These are phyloP conservation scores for Porpolomopsis calyptriformis DNA, from an alignment of 768 basidiomycete species.

Conservation along the genomic window DNA sequence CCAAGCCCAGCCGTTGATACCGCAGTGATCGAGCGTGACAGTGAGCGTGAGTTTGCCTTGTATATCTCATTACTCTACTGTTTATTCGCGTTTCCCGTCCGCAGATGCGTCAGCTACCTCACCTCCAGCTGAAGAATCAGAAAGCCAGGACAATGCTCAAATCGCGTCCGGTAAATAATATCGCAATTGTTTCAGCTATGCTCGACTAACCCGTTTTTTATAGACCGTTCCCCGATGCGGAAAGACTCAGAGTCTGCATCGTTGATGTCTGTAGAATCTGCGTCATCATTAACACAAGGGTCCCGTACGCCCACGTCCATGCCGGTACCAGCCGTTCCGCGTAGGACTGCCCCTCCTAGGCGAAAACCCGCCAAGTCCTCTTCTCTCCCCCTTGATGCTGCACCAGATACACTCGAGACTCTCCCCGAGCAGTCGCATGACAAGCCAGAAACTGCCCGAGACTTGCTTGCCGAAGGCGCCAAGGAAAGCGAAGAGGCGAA, in stretches of 20 bases:
- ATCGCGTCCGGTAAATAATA: no score
- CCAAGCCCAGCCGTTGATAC: neutral
- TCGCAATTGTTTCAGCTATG: no score
- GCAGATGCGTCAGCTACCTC: no score
- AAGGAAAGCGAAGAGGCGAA: neutral
- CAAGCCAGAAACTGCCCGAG: conserved; percentile 12
- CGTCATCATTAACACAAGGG: conserved; percentile 21
- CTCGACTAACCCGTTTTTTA: no score
- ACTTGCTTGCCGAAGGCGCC: neutral
- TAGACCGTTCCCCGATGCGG: neutral
- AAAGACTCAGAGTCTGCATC: conserved; percentile 1
- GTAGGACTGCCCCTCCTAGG: conserved; percentile 65
- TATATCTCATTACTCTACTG: no score
- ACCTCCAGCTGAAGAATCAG: no score
- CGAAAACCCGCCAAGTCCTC: conserved; percentile 49
- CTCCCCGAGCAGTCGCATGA: conserved; percentile 8
- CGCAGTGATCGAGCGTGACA: neutral
- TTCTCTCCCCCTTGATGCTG: conserved; percentile 19
- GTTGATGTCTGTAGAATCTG: conserved; percentile 12
- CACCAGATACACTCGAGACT: conserved; percentile 8
- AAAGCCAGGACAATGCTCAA: no score
- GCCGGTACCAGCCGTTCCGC: conserved; percentile 66
- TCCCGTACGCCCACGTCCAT: conserved; percentile 43
- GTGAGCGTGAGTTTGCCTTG: neutral
- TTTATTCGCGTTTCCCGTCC: no score